A percentile compares a stretch with the other conserved stretches of the same genome.
These are phyloP conservation scores for Yarrowia sp. DNA, from an alignment of 805 yeast species.

Conservation along the genomic window DNA sequence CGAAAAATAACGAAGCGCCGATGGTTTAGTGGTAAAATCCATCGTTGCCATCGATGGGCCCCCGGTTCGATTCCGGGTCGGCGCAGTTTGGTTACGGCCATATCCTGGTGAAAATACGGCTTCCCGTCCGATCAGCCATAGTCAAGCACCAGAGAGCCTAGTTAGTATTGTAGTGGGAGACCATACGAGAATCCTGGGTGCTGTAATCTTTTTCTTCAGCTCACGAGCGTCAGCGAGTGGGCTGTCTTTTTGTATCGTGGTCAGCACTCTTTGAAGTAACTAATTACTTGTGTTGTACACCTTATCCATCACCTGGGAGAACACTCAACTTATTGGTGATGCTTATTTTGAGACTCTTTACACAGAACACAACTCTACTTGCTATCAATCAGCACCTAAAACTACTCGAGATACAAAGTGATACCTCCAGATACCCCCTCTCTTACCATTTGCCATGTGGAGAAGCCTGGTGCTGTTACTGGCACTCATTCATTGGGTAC, in stretches of 20 bases:
- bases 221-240: background rate
- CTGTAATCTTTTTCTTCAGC: conserved; percentile 12
- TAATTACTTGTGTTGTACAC: too few species aligned
- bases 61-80: conserved; percentile 37
- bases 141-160: conserved; percentile 38
- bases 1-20: background rate
- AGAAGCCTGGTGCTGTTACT: conserved; percentile 12
- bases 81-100: conserved; percentile 35
- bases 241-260: background rate
- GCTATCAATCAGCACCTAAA: background rate
- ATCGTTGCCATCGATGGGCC: conserved; percentile 37
- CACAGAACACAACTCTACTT: conserved; percentile 10
- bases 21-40: conserved; percentile 35
- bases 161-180: conserved; percentile 37
- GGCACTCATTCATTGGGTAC: conserved; percentile 8
- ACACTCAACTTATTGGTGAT: background rate
- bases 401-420: background rate
- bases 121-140: conserved; percentile 38
- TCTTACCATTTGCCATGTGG: conserved; percentile 14
- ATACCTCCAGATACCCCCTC: background rate
- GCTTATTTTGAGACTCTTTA: background rate
- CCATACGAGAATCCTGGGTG: conserved; percentile 37
- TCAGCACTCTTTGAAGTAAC: background rate
- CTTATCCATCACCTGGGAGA: too few species aligned
- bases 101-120: conserved; percentile 36